Evolutionary conservation across 2,329 filamentous ascomycete genomes (phyloP).

Genomic region (Penicillium sp.): DNA sequence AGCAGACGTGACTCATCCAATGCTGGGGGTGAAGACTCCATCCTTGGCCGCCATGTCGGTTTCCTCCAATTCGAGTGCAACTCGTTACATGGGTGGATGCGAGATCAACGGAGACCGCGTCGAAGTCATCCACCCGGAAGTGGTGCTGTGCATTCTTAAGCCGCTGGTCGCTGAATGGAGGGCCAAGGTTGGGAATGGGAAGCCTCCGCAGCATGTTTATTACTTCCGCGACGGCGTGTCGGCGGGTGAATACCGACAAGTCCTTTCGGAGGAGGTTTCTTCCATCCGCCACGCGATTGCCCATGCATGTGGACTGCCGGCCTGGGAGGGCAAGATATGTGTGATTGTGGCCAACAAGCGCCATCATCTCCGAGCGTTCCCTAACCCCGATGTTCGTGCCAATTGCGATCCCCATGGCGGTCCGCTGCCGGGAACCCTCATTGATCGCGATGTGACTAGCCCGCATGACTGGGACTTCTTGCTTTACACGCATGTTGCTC

Average conservation of each 20-base stretch:
- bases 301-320: neutral
- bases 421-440: constrained; percentile 76
- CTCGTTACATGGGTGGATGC: constrained; percentile 72
- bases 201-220: constrained; percentile 68
- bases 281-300: constrained; percentile 13
- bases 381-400: constrained; percentile 50
- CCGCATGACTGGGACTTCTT: constrained; percentile 90
- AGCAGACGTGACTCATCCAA: constrained; percentile 81
- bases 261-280: constrained; percentile 71
- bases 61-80: constrained; percentile 66
- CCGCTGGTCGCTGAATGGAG: constrained; percentile 65
- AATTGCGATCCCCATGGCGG: constrained; percentile 73
- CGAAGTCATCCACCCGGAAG: constrained; percentile 70
- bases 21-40: constrained; percentile 61
- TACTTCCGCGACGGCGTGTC: constrained; percentile 93
- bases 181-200: constrained; percentile 49
- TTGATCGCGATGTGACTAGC: constrained; percentile 86
- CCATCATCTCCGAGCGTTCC: constrained; percentile 92
- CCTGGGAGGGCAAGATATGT: constrained; percentile 63
- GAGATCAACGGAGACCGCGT: constrained; percentile 78
- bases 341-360: constrained; percentile 89
- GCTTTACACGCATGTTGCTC: constrained; percentile 67
- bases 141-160: constrained; percentile 63
- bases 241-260: constrained; percentile 76
- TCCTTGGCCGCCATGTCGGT: constrained; percentile 88